Conservation (phyloP, 345 rosid genomes). For the Eucalyptus curtisii region DNA sequence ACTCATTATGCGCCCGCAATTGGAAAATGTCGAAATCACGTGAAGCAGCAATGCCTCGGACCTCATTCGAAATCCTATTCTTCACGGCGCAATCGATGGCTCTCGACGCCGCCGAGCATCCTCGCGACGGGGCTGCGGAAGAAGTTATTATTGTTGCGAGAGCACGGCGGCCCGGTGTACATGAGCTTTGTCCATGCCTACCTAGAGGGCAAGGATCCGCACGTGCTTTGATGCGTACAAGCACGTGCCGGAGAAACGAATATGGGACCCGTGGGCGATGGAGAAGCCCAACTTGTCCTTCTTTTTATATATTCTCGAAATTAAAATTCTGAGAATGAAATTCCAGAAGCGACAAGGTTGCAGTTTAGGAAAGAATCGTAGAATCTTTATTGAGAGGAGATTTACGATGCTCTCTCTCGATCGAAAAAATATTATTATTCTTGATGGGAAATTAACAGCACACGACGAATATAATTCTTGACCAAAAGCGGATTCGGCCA, state of each 20-base stretch:
- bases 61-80: background rate
- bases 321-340: background rate
- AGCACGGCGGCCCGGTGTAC: background rate
- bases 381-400: background rate
- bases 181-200: background rate
- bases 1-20: background rate
- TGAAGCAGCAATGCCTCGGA: background rate
- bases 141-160: background rate
- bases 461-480: background rate
- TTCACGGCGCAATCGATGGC: background rate
- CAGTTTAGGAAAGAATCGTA: background rate
- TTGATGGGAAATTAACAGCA: background rate
- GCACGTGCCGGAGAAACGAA: background rate
- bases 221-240: background rate
- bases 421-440: background rate
- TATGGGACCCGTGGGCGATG: background rate
- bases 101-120: background rate
- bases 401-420: background rate
- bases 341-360: background rate
- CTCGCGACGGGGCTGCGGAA: background rate
- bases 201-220: background rate
- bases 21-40: no score
- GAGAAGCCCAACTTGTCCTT: background rate
- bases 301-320: background rate
- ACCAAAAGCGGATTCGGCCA: background rate